Conservation (phyloP, 2,329 filamentous ascomycete genomes). For the Pseudocercospora pini-densiflorae region DNA sequence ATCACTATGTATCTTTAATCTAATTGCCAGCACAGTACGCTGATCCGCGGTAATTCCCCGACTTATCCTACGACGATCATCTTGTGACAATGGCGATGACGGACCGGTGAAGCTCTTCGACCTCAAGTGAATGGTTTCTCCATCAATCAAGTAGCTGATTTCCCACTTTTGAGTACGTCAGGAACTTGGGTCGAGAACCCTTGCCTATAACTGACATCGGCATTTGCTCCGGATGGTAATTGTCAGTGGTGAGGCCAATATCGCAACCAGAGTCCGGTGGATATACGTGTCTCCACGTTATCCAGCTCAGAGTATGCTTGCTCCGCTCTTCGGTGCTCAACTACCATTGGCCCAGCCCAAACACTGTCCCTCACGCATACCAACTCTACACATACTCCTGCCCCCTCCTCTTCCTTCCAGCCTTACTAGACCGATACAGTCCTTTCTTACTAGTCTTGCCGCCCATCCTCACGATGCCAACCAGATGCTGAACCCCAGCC, state of each 20-base stretch:
- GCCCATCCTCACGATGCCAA: slow-evolving; percentile 52
- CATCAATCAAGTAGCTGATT: not conserved
- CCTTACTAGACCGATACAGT: slow-evolving; percentile 47
- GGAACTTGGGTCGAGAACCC: not conserved
- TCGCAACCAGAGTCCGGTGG: too few species aligned
- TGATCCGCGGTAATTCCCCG: not conserved
- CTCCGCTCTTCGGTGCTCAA: too few species aligned
- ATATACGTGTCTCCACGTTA: too few species aligned
- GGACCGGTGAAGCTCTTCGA: not conserved
- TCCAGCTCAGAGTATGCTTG: too few species aligned
- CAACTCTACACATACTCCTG: slow-evolving; percentile 46
- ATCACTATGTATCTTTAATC: not conserved
- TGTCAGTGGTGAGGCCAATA: too few species aligned
- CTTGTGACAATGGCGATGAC: not conserved
- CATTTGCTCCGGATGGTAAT: not conserved
- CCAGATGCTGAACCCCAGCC: slow-evolving; percentile 53
- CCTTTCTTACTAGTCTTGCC: slow-evolving; percentile 53
- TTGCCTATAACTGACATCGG: not conserved
- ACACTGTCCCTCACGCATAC: too few species aligned
- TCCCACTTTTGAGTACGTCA: not conserved
- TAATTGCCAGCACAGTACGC: not conserved
- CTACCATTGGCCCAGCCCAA: too few species aligned
- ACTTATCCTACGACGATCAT: too few species aligned
- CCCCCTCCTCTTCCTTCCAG: slow-evolving; percentile 43
- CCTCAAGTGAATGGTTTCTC: not conserved